Percentiles rank a stretch among this genome's conserved stretches.
These are phyloP conservation scores for Fusarium siculi DNA, from an alignment of 2,329 filamentous ascomycete genomes.

Conservation along the genomic window DNA sequence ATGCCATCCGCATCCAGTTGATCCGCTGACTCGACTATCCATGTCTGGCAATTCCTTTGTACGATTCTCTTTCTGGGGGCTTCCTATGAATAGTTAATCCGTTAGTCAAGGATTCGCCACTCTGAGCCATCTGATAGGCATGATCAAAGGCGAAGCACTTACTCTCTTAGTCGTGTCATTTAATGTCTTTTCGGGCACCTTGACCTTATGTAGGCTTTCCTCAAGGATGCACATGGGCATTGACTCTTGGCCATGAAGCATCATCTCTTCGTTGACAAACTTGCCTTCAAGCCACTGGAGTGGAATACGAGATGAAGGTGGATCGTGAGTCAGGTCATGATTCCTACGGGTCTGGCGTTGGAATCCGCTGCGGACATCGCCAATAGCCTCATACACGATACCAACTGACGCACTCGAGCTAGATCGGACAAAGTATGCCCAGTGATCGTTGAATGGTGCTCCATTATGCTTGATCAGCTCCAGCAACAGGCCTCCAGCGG, in stretches of 20 bases:
- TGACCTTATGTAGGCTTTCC: not conserved
- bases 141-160: rapidly evolving
- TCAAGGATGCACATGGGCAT: not conserved
- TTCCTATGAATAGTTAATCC: rapidly evolving
- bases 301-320: rapidly evolving
- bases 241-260: rapidly evolving
- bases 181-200: not conserved
- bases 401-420: rapidly evolving
- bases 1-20: not conserved
- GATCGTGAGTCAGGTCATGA: not conserved
- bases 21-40: constrained; percentile 7
- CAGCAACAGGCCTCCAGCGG: not conserved
- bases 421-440: not conserved
- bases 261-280: not conserved
- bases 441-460: not conserved
- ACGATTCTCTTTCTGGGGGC: not conserved
- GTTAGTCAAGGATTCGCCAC: rapidly evolving
- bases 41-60: constrained; percentile 19
- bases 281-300: not conserved
- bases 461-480: not conserved
- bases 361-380: not conserved
- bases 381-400: not conserved
- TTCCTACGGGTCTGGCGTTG: not conserved
- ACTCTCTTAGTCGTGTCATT: not conserved
- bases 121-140: no score